phyloP scores from a whole-genome alignment of 208 protist species.

The Crithidia sp. region DNA sequence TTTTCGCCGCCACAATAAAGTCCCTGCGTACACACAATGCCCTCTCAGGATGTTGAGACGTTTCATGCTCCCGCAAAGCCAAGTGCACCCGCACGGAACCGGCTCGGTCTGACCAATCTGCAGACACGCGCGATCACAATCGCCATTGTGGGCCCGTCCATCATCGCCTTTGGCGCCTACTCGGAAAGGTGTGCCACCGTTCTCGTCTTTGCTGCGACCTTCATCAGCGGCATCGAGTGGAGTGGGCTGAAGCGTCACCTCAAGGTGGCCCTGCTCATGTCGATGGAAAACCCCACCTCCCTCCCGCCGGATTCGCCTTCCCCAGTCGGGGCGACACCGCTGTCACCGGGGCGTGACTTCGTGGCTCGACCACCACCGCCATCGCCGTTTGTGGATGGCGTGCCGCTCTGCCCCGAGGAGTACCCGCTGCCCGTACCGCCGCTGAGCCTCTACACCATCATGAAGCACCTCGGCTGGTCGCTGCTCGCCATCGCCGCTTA shows the following conservation, averaged over 20 bases:
- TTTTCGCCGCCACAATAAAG: no score
- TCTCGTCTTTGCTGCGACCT: conserved; percentile 54
- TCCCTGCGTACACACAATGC: neutral
- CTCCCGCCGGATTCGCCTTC: conserved; percentile 3
- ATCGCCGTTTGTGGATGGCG: conserved; percentile 30
- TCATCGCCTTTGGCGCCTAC: conserved; percentile 45
- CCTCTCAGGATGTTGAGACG: neutral
- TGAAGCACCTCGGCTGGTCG: conserved; percentile 65
- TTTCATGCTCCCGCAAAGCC: conserved; percentile 2
- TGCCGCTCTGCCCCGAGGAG: conserved; percentile 43
- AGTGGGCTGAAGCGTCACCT: conserved; percentile 81
- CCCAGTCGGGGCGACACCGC: neutral
- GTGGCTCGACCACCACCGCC: conserved; percentile 22
- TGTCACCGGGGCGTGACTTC: conserved; percentile 11
- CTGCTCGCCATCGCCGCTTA: conserved; percentile 55
- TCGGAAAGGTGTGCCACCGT: conserved; percentile 46
- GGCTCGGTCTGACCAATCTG: conserved; percentile 52
- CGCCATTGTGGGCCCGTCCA: conserved; percentile 50
- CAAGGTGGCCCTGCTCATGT: conserved; percentile 73
- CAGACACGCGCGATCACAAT: conserved; percentile 67
- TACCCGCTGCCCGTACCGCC: conserved; percentile 64
- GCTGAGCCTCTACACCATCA: conserved; percentile 41
- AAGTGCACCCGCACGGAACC: conserved; percentile 20
- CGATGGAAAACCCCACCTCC: conserved; percentile 14
- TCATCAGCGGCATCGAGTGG: conserved; percentile 77